Conservation (phyloP, 805 yeast species). For the Sungouiella blattae region DNA sequence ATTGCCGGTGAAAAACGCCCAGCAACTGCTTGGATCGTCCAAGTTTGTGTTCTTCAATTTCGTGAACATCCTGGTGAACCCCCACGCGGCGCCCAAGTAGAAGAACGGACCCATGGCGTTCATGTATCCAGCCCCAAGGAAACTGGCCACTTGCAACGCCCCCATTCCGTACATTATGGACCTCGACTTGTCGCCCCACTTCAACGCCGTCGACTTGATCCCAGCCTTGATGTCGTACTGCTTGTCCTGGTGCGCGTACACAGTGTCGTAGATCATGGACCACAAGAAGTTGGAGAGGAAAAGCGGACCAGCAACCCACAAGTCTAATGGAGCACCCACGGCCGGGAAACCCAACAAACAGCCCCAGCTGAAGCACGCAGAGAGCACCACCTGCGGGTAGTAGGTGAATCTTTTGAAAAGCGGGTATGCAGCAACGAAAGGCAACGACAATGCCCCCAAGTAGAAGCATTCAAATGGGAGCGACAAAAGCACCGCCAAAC, state of each 20-base stretch:
- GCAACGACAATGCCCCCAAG: conserved; percentile 76
- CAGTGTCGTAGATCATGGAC: conserved; percentile 95
- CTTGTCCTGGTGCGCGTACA: conserved; percentile 98
- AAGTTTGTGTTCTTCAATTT: conserved; percentile 76
- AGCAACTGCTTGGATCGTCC: conserved; percentile 76
- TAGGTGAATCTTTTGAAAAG: conserved; percentile 91
- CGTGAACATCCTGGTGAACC: conserved; percentile 61
- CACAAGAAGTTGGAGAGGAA: conserved; percentile 77
- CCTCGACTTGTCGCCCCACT: conserved; percentile 84
- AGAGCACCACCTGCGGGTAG: conserved; percentile 84
- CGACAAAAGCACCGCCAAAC: conserved; percentile 64
- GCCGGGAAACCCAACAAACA: conserved; percentile 94
- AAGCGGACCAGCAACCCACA: conserved; percentile 73
- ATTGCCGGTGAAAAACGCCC: conserved; percentile 75
- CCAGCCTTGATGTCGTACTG: conserved; percentile 84
- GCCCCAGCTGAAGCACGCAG: conserved; percentile 92
- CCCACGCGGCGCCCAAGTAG: conserved; percentile 59
- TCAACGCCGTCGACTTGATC: conserved; percentile 90
- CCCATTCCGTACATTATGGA: conserved; percentile 63
- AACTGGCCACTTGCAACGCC: conserved; percentile 61
- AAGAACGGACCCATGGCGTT: conserved; percentile 89
- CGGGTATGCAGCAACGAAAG: conserved; percentile 84
- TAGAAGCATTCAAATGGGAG: conserved; percentile 80
- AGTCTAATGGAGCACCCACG: conserved; percentile 75
- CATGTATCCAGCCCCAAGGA: conserved; percentile 64